Base-by-base conservation (phyloP, 106 monocot species). In the Narthecium ossifragum region DNA sequence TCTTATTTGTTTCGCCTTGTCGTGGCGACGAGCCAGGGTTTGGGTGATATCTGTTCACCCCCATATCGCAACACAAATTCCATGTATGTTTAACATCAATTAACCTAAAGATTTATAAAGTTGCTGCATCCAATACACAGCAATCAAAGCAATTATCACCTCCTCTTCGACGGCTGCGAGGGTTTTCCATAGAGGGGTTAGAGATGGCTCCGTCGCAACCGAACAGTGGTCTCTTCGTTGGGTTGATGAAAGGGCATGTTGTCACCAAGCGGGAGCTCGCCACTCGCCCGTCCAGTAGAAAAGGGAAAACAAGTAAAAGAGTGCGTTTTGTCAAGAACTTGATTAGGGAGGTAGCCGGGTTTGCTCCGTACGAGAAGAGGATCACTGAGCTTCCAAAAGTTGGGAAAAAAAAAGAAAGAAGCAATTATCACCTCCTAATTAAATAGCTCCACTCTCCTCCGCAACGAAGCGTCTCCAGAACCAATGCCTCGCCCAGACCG, bases 401-500 rank as follows among this genome's bases (percentile, higher is more conserved):
- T 21, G 50, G 50, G 50, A 50, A 7, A 50, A 23, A 50, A 17
- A 50, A 50, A n/a, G n/a, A n/a, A n/a, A n/a, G n/a, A n/a, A n/a
- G n/a, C n/a, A n/a, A n/a, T n/a, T n/a, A n/a, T n/a, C n/a, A n/a
- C n/a, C n/a, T n/a, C n/a, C n/a, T n/a, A n/a, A n/a, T n/a, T n/a
- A n/a, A n/a, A n/a, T n/a, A n/a, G n/a, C n/a, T n/a, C n/a, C n/a
- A n/a, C n/a, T 39, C 39, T 31, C 57, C 9, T 67, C 73, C 23
- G 5, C 31, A 12, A 70, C 32, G 45, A 78, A 78, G 27, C 59
- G 64, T 6, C 58, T 31, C 89, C 89, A 89, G 58, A 61, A 89
- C 80, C 89, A 89, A 38, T 89, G 89, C 3, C 13, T 18, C 24
- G 26, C 57, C 84, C 84, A 89, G 8, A 81, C 48, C 9, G 37